These are phyloP conservation scores for Suhomyces prunicola DNA, from an alignment of 805 yeast genomes.

Conservation along the genomic window DNA sequence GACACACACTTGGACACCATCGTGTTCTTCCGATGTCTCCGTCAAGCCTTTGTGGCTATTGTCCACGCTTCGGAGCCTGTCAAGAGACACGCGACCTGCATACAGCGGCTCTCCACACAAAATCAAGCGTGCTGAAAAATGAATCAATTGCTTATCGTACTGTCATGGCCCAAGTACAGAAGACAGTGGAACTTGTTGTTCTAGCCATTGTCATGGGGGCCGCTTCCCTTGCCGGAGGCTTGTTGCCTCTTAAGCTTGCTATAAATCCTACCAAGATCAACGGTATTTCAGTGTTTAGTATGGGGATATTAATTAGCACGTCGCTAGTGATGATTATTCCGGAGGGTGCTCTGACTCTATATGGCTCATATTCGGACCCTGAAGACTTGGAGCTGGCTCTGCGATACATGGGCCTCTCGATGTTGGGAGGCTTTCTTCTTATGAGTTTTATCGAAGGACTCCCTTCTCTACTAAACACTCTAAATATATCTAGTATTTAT, in stretches of 20 bases:
- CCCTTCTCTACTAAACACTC: slow-evolving; percentile 1
- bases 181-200: slow-evolving; percentile 4
- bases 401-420: slow-evolving; percentile 42
- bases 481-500: slow-evolving; percentile 8
- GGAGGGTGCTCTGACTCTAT: slow-evolving; percentile 55
- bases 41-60: not conserved
- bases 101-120: not conserved
- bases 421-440: slow-evolving; percentile 51
- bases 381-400: slow-evolving; percentile 18
- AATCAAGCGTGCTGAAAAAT: not conserved
- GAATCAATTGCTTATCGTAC: not conserved
- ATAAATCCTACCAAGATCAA: slow-evolving; percentile 29
- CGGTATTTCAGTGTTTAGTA: slow-evolving; percentile 48
- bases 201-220: slow-evolving; percentile 17
- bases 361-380: slow-evolving; percentile 13
- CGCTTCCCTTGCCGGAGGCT: slow-evolving; percentile 18
- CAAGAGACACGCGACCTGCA: not conserved
- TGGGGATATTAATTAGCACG: slow-evolving; percentile 61
- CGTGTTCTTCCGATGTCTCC: not conserved
- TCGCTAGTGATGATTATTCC: slow-evolving; percentile 60
- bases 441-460: slow-evolving; percentile 52
- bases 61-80: not conserved
- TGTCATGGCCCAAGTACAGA: not conserved
- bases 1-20: no score
- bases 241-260: slow-evolving; percentile 25